Conservation (phyloP, 768 basidiomycete species). For the Omphalotus guepiniiformis region DNA sequence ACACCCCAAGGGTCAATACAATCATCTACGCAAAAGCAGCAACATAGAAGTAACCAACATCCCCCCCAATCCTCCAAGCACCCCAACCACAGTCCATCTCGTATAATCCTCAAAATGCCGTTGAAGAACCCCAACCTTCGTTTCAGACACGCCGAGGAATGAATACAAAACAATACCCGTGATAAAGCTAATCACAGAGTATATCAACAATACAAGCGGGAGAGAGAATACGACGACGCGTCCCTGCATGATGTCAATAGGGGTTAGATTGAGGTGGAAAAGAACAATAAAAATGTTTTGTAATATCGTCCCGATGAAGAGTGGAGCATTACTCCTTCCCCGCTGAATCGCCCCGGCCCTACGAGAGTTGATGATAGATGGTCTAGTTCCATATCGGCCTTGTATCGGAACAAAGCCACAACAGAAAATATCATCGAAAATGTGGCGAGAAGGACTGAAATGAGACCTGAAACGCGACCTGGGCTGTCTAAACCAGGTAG, state of each 20-base stretch:
- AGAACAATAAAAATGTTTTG: constrained; percentile 4
- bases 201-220: constrained; percentile 69
- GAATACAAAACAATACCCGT: constrained; percentile 63
- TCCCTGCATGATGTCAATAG: constrained; percentile 30
- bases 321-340: constrained; percentile 50
- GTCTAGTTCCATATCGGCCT: constrained; percentile 53
- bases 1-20: too few relatives aligned
- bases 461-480: constrained; percentile 59
- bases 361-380: constrained; percentile 22
- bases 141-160: constrained; percentile 45
- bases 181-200: constrained; percentile 66
- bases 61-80: constrained; percentile 59
- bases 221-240: constrained; percentile 65
- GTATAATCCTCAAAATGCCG: constrained; percentile 55
- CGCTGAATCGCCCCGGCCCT: constrained; percentile 42
- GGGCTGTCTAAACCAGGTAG: constrained; percentile 68
- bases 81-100: constrained; percentile 59
- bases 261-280: background rate
- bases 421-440: constrained; percentile 68
- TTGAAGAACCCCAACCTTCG: constrained; percentile 30
- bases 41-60: constrained; percentile 52
- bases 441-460: constrained; percentile 65
- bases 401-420: constrained; percentile 65
- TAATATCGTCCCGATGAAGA: too few relatives aligned
- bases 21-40: constrained; percentile 20